Evolutionary conservation across 495 filamentous ascomycete genomes (phyloP), one percentile per base, ranked within the genome.

Genomic region (Chaetomidium leptoderma): DNA sequence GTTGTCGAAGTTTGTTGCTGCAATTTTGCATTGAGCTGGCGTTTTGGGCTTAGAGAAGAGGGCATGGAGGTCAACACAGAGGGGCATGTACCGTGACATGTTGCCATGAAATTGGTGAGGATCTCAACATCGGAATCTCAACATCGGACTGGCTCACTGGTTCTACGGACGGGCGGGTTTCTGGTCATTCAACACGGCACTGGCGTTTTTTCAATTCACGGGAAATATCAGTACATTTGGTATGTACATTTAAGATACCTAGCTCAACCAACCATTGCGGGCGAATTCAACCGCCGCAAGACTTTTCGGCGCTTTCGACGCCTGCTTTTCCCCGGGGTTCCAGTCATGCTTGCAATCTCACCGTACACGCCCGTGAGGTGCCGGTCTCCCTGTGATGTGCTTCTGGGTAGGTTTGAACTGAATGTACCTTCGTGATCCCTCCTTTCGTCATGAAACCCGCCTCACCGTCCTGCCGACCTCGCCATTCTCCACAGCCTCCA

Each of bases 401-500:
- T n/a, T n/a, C n/a, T n/a, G n/a, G n/a, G n/a, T n/a, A n/a, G n/a
- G n/a, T n/a, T n/a, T n/a, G n/a, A n/a, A n/a, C n/a, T n/a, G n/a
- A n/a, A n/a, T n/a, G n/a, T n/a, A n/a, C n/a, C n/a, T n/a, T n/a
- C n/a, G n/a, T n/a, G n/a, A n/a, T n/a, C n/a, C 48, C 16, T 57
- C 11, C 5, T n/a, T n/a, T 11, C 43, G 13, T 66, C 57, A 79
- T 37, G 67, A 66, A 8, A 78, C 74, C 37, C 57, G 73, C 55
- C 77, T 68, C 14, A 76, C 73, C 8, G 64, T 63, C 59, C 58
- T 71, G 9, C 78, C 75, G 16, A 79, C 65, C 66, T 76, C 74
- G 6, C 76, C 78, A 39, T 67, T 67, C 59, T 73, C 74, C 16
- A 79, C 78, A 24, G 68, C 71, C 53, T 77, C 74, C 16, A 80